Conservation (phyloP, 805 yeast species). For the Metschnikowia proteae region DNA sequence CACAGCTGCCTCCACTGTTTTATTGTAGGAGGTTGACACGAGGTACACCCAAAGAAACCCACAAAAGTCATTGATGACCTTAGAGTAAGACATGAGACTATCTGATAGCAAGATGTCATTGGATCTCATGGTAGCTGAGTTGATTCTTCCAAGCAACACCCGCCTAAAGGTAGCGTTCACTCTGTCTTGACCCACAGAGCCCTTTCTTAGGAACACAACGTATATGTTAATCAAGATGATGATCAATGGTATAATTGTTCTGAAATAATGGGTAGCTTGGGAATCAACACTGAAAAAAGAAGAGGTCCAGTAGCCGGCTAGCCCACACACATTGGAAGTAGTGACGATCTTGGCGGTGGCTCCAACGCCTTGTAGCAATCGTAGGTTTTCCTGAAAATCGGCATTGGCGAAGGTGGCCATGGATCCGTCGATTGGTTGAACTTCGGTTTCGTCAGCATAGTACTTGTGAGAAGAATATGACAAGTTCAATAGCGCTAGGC, state of each 20-base stretch:
- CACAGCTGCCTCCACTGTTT: conserved; percentile 28
- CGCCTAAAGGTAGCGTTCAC: conserved; percentile 50
- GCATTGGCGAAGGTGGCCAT: conserved; percentile 29
- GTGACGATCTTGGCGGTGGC: conserved; percentile 27
- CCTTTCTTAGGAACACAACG: conserved; percentile 18
- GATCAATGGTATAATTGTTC: conserved; percentile 1
- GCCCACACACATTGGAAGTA: conserved; percentile 17
- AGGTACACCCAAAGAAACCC: conserved; percentile 47
- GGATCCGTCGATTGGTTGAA: conserved; percentile 28
- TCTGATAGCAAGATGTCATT: conserved; percentile 84
- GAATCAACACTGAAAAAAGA: conserved; percentile 1
- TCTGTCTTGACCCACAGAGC: conserved; percentile 38
- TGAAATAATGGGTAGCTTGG: not conserved
- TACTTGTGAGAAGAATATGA: conserved; percentile 40
- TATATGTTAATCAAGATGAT: not conserved
- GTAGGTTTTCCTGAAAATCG: conserved; percentile 27
- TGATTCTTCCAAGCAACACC: conserved; percentile 56
- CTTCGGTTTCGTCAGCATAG: conserved; percentile 19
- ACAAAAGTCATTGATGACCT: conserved; percentile 68
- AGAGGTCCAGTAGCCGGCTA: conserved; percentile 18
- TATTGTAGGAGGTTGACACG: conserved; percentile 24
- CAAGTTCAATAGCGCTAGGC: conserved; percentile 40
- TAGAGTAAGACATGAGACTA: conserved; percentile 75
- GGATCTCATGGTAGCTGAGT: conserved; percentile 52
- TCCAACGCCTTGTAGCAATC: conserved; percentile 34